A percentile compares a stretch with the other conserved stretches of the same genome.
Evolutionary conservation across 345 rosid genomes (phyloP).

Genomic region (Carallia pectinifolia): DNA sequence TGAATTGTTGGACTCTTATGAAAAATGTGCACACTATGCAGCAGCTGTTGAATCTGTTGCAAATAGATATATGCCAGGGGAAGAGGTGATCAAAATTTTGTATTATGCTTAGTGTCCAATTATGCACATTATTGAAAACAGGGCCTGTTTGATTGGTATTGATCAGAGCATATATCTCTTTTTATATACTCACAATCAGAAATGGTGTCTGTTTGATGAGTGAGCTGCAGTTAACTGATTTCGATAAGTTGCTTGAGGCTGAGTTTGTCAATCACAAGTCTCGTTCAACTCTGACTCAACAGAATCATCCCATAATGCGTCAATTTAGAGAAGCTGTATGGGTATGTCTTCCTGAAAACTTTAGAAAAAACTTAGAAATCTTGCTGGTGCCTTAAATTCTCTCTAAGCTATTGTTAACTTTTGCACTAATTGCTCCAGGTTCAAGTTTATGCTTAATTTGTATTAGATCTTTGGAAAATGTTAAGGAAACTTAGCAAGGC

Average conservation of each 20-base stretch:
- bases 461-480: background rate
- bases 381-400: no score
- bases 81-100: conserved; percentile 43
- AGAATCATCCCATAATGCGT: conserved; percentile 51
- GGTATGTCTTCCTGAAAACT: conserved; percentile 42
- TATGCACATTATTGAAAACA: background rate
- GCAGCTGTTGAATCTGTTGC: conserved; percentile 62
- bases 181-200: background rate
- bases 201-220: conserved; percentile 16
- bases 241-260: conserved; percentile 58
- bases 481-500: background rate
- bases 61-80: conserved; percentile 54
- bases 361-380: background rate
- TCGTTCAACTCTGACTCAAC: conserved; percentile 39
- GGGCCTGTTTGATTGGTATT: no score
- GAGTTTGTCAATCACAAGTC: conserved; percentile 56
- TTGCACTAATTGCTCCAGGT: no score
- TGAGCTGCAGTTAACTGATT: conserved; percentile 66
- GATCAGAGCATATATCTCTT: background rate
- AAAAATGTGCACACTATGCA: conserved; percentile 45
- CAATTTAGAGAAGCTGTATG: conserved; percentile 81
- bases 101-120: background rate
- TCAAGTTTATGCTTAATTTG: background rate
- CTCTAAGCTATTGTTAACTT: no score
- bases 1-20: conserved; percentile 53